phyloP scores from a whole-genome alignment of 2,329 filamentous ascomycete species.

The Curvularia sp. region DNA sequence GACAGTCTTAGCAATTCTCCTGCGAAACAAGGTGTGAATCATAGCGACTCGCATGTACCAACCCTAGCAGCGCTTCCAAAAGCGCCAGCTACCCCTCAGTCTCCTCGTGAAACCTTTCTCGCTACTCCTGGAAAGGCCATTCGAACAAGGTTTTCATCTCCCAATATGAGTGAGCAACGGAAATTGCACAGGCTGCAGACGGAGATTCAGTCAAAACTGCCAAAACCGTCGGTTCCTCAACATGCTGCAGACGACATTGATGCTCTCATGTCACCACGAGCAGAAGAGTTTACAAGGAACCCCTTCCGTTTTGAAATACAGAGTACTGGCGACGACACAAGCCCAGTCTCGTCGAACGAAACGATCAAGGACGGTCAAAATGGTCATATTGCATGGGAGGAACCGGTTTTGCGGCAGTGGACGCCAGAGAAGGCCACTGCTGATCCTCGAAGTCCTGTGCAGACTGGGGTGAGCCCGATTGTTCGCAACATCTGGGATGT shows the following conservation, averaged over 20 bases:
- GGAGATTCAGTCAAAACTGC: constrained; percentile 49
- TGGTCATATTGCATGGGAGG: constrained; percentile 35
- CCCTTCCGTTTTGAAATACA: constrained; percentile 49
- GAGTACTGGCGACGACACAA: constrained; percentile 34
- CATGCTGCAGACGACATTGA: constrained; percentile 54
- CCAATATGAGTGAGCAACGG: constrained; percentile 50
- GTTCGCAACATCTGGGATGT: constrained; percentile 80
- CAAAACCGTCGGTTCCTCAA: constrained; percentile 34
- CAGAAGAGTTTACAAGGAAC: constrained; percentile 72
- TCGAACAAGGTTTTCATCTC: constrained; percentile 50
- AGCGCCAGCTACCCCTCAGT: constrained; percentile 27
- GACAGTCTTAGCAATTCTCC: constrained; percentile 38
- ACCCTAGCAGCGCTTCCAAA: constrained; percentile 16
- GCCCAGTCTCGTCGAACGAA: constrained; percentile 44
- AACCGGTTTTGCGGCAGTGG: constrained; percentile 43
- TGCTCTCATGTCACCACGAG: constrained; percentile 73
- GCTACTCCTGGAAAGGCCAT: constrained; percentile 43
- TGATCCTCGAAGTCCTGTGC: constrained; percentile 77
- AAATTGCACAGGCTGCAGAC: constrained; percentile 51
- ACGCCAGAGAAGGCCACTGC: constrained; percentile 66
- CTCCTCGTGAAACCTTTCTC: constrained; percentile 32
- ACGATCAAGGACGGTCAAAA: constrained; percentile 42
- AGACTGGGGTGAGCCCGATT: constrained; percentile 76
- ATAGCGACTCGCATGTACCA: constrained; percentile 21
- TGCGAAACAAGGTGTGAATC: constrained; percentile 19